Percentiles rank a stretch among this genome's conserved stretches.
Conservation (phyloP, 331 rosid genomes). For the Malus hybrid region DNA sequence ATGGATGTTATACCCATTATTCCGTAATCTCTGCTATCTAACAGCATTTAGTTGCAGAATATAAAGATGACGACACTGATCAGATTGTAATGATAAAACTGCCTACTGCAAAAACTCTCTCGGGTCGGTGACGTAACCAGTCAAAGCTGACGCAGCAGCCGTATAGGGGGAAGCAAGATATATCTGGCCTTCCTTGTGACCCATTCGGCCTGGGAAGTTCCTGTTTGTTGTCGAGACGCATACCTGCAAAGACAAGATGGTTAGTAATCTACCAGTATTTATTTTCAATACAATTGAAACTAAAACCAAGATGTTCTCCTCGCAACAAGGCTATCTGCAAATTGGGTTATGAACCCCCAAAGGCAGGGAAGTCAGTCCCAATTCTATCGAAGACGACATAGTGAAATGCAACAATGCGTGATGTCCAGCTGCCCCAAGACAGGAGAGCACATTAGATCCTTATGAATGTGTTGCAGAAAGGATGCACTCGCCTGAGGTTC, state of each 20-base stretch:
- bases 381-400: not conserved
- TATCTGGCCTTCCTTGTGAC: slow-evolving; percentile 90
- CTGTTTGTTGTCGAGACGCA: slow-evolving; percentile 95
- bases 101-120: slow-evolving; percentile 80
- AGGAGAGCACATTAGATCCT: not conserved
- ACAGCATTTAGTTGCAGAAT: too few relatives aligned
- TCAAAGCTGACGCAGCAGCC: slow-evolving; percentile 95
- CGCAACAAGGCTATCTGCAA: not conserved
- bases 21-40: too few relatives aligned
- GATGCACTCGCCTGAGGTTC: slow-evolving; percentile 61
- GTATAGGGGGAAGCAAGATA: slow-evolving; percentile 93
- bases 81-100: not conserved
- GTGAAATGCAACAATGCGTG: not conserved
- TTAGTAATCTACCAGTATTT: not conserved
- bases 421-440: not conserved
- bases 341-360: not conserved
- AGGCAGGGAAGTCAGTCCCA: not conserved
- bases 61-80: too few relatives aligned
- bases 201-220: slow-evolving; percentile 96
- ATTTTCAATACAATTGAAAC: too few relatives aligned
- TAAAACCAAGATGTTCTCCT: not conserved
- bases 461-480: not conserved
- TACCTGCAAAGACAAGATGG: slow-evolving; percentile 43
- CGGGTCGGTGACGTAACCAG: slow-evolving; percentile 92
- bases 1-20: too few relatives aligned